Percentiles rank a stretch among this genome's conserved stretches.
Conservation (phyloP, 805 yeast genomes). For the Saccharomyces eubayanus region DNA sequence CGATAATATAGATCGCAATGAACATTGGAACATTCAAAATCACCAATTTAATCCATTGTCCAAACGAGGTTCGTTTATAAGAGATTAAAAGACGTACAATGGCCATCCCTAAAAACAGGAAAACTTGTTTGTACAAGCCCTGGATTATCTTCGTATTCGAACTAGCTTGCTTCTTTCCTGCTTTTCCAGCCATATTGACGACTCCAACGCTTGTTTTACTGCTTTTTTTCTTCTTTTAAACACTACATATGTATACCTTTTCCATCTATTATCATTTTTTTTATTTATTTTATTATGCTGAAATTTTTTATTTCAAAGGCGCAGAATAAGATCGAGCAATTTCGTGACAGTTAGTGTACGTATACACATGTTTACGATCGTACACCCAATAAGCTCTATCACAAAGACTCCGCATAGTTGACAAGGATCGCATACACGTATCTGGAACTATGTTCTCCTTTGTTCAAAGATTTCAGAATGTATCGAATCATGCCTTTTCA, state of each 20-base stretch:
- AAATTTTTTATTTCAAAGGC: neutral
- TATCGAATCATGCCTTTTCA: slow-evolving; percentile 47
- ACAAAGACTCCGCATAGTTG: neutral
- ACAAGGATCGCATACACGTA: neutral
- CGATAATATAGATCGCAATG: slow-evolving; percentile 37
- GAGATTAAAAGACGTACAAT: slow-evolving; percentile 33
- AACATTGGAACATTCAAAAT: slow-evolving; percentile 29
- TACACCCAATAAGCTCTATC: neutral
- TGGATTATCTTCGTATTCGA: slow-evolving; percentile 15
- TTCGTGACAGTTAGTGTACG: neutral
- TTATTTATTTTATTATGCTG: slow-evolving; percentile 1
- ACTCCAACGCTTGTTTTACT: neutral
- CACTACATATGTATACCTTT: neutral
- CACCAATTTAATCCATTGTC: slow-evolving; percentile 15
- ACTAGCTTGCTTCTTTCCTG: slow-evolving; percentile 45
- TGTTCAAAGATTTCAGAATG: slow-evolving; percentile 40
- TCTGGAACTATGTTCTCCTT: slow-evolving; percentile 33
- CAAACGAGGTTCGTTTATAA: slow-evolving; percentile 4
- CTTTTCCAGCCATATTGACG: slow-evolving; percentile 45
- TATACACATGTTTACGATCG: neutral
- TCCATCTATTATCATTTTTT: neutral
- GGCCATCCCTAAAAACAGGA: slow-evolving; percentile 25
- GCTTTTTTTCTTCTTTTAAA: slow-evolving; percentile 3
- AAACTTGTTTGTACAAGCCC: slow-evolving; percentile 19
- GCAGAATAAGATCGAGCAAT: neutral